Conservation (phyloP, 345 rosid species). For the Linum lewisii region DNA sequence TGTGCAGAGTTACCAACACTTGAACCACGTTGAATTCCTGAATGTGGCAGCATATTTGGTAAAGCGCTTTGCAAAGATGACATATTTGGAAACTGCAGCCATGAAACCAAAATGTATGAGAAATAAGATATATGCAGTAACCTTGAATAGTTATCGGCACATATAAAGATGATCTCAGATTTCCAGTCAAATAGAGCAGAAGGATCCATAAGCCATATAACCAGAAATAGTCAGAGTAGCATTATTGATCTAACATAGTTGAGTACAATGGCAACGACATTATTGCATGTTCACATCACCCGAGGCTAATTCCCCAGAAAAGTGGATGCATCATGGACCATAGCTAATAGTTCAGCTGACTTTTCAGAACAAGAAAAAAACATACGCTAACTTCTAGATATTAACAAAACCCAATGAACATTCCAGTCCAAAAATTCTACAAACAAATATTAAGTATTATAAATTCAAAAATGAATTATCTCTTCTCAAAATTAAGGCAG, state of each 20-base stretch:
- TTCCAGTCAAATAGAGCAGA: not conserved
- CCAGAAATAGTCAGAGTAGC: no score
- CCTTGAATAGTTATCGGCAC: not conserved
- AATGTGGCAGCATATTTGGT: conserved; percentile 40
- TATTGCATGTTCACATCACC: not conserved
- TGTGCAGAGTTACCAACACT: conserved; percentile 34
- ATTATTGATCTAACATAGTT: no score
- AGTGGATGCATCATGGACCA: no score
- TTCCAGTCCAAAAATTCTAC: no score
- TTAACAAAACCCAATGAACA: no score
- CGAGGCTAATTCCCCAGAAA: not conserved
- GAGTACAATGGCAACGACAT: not conserved
- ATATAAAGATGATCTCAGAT: not conserved
- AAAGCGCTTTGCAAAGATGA: conserved; percentile 53
- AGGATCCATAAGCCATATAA: not conserved
- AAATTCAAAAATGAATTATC: not conserved
- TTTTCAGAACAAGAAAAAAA: no score
- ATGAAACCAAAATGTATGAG: conserved; percentile 7
- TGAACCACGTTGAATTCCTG: conserved; percentile 32
- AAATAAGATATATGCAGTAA: not conserved
- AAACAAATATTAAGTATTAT: no score
- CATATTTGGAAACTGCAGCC: conserved; percentile 75
- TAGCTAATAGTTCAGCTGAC: no score
- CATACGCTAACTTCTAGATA: not conserved
- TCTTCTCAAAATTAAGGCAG: not conserved